Evolutionary conservation across 2,329 filamentous ascomycete genomes (phyloP).

Genomic region (Parastagonospora nodorum): DNA sequence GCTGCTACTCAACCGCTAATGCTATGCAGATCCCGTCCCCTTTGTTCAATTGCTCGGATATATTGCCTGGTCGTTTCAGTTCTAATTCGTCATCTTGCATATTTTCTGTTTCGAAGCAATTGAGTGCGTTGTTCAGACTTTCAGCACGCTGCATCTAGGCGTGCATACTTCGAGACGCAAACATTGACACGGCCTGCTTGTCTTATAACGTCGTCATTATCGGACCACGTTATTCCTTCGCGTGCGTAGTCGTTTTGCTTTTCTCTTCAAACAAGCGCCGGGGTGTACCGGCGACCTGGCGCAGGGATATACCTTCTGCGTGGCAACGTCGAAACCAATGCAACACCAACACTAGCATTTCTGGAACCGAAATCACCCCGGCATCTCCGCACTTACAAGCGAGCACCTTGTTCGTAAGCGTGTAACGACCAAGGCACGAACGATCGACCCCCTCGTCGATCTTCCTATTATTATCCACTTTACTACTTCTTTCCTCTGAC

Average conservation of each 20-base stretch:
- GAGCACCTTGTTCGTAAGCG: constrained; percentile 16
- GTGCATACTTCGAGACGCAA: not conserved
- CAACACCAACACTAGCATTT: constrained; percentile 13
- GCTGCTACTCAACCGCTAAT: too few relatives aligned
- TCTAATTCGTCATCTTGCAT: not conserved
- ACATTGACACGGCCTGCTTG: not conserved
- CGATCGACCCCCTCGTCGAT: constrained; percentile 8
- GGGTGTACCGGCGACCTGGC: constrained; percentile 10
- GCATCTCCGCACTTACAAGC: constrained; percentile 14
- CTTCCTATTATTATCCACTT: constrained; percentile 10
- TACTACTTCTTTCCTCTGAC: not conserved
- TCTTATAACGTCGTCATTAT: constrained; percentile 14
- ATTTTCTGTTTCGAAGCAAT: not conserved
- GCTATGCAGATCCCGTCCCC: too few relatives aligned
- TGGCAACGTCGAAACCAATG: constrained; percentile 24
- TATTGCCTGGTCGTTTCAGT: not conserved
- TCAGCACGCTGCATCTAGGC: not conserved
- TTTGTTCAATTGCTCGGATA: not conserved
- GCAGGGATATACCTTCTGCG: constrained; percentile 32
- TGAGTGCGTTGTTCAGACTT: not conserved
- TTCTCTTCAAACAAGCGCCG: constrained; percentile 22
- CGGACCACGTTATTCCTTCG: constrained; percentile 11
- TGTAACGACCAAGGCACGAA: constrained; percentile 16
- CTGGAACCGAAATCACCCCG: constrained; percentile 21
- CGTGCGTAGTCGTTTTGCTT: constrained; percentile 21